A percentile compares a stretch with the other conserved stretches of the same genome.
Evolutionary conservation across 345 rosid genomes (phyloP).

Genomic region (Linum trigynum): DNA sequence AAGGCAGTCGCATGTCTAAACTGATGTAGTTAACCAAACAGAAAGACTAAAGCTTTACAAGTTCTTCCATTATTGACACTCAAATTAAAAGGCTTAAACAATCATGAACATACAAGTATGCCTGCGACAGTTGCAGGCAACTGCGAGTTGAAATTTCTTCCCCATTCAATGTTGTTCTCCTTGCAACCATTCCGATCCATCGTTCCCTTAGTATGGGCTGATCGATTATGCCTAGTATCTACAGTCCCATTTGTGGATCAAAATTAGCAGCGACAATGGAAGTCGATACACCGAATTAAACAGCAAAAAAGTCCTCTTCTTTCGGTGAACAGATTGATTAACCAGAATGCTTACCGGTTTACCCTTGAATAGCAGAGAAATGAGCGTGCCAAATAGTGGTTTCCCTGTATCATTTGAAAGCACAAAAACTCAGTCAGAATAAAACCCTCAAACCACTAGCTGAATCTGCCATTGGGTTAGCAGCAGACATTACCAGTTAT

Average conservation of each 20-base stretch:
- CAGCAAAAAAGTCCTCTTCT: neutral
- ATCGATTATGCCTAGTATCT: conserved; percentile 89
- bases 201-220: conserved; percentile 85
- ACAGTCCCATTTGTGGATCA: neutral
- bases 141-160: conserved; percentile 59
- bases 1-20: neutral
- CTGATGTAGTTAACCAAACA: neutral
- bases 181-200: conserved; percentile 82
- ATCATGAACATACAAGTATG: conserved; percentile 62
- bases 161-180: conserved; percentile 66
- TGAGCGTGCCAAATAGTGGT: conserved; percentile 85
- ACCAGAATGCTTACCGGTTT: conserved; percentile 57
- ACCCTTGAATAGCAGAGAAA: conserved; percentile 66
- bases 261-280: neutral
- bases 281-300: neutral
- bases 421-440: conserved; percentile 5
- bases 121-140: conserved; percentile 59
- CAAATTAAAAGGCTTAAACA: neutral
- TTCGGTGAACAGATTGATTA: neutral
- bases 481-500: conserved; percentile 51
- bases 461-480: neutral
- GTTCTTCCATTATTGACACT: neutral
- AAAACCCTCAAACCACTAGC: conserved; percentile 3
- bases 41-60: conserved; percentile 2
- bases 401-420: conserved; percentile 49